Percentiles rank a stretch among this genome's conserved stretches.
Evolutionary conservation across 2,329 filamentous ascomycete species (phyloP).

Genomic region (Fusarium papillatum): DNA sequence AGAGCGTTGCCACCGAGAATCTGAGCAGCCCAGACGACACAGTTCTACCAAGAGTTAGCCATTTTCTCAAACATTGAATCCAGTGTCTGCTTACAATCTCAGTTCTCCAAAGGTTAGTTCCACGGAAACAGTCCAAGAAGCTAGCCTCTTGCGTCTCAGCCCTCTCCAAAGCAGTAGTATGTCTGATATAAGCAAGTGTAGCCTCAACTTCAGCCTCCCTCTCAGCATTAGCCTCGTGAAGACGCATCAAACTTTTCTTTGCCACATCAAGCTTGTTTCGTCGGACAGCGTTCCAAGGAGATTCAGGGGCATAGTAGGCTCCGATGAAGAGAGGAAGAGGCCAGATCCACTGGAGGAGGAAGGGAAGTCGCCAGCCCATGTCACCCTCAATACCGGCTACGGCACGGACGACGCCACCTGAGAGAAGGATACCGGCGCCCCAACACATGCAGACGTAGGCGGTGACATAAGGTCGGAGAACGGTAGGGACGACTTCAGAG

Average conservation of each 20-base stretch:
- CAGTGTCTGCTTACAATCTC: conserved; percentile 42
- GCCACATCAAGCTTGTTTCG: conserved; percentile 45
- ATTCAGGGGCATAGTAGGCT: conserved; percentile 47
- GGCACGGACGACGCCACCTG: conserved; percentile 53
- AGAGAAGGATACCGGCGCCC: conserved; percentile 57
- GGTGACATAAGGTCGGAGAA: conserved; percentile 56
- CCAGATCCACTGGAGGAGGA: conserved; percentile 53
- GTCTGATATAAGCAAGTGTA: conserved; percentile 19
- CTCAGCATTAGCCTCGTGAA: conserved; percentile 37
- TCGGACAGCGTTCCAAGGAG: conserved; percentile 46
- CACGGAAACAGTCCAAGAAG: conserved; percentile 59
- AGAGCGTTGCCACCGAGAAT: conserved; percentile 52
- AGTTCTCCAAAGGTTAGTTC: conserved; percentile 56
- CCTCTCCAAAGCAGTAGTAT: conserved; percentile 50
- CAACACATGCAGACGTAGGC: conserved; percentile 60
- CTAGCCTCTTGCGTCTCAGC: conserved; percentile 50
- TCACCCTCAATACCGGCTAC: conserved; percentile 50
- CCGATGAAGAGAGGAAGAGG: conserved; percentile 45
- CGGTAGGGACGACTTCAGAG: conserved; percentile 51
- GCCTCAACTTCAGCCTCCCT: conserved; percentile 43
- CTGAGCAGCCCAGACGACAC: conserved; percentile 55
- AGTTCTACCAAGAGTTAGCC: conserved; percentile 39
- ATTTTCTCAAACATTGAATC: too few species aligned
- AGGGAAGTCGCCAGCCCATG: conserved; percentile 53
- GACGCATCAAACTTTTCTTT: conserved; percentile 39